Conservation (phyloP, 1,284 basidiomycete species). For the Trichosporon ovoides region DNA sequence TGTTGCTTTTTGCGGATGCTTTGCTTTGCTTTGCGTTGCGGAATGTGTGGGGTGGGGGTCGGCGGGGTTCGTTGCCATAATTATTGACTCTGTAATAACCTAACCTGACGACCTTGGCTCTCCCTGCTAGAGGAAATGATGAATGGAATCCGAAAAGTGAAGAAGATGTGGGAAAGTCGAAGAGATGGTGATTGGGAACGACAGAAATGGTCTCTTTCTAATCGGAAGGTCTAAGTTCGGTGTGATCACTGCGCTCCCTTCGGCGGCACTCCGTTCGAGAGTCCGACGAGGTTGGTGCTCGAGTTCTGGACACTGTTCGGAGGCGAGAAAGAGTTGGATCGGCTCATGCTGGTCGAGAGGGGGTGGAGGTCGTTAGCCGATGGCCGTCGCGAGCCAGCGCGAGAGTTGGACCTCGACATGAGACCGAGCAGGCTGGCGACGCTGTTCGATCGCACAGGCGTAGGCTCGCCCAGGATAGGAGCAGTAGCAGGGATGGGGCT, state of each 20-base stretch:
- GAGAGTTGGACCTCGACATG: conserved; percentile 4
- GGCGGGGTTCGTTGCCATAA: background rate
- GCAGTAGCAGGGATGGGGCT: conserved; percentile 42
- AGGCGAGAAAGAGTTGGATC: background rate
- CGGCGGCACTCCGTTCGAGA: background rate
- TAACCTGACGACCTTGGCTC: background rate
- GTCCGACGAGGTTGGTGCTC: background rate
- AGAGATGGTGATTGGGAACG: too few species aligned
- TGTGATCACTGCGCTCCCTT: conserved; percentile 3
- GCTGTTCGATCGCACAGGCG: background rate
- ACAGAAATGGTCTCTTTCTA: too few species aligned
- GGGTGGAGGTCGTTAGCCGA: conserved; percentile 3
- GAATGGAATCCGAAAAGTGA: too few species aligned
- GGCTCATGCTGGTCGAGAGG: conserved; percentile 1
- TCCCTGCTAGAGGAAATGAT: background rate
- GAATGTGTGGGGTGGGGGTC: background rate
- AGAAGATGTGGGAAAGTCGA: background rate
- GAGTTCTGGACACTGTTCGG: background rate
- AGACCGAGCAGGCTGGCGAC: background rate
- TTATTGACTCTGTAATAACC: conserved; percentile 1
- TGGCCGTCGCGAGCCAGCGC: background rate
- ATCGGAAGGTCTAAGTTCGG: background rate
- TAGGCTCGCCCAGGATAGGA: conserved; percentile 45
- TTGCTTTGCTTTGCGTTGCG: background rate
- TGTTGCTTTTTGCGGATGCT: background rate